Evolutionary conservation across 176 grass and related monocot genomes (phyloP).

Genomic region (Triticum turgidum): DNA sequence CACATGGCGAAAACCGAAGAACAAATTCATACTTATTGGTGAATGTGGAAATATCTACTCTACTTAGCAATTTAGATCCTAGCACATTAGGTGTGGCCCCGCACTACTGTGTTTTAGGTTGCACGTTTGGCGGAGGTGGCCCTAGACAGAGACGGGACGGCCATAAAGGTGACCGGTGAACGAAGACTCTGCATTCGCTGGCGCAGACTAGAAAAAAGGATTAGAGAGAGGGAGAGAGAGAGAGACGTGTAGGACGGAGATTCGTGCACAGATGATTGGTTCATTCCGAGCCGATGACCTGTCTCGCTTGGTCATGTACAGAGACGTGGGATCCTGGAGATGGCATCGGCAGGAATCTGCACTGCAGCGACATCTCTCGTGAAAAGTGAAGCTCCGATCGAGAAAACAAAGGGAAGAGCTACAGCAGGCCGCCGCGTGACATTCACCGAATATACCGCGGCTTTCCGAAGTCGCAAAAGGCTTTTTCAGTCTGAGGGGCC

Average conservation of each 20-base stretch:
- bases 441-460: not conserved
- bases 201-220: not conserved
- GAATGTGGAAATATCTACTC: not conserved
- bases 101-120: constrained; percentile 8
- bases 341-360: not conserved
- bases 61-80: not conserved
- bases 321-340: not conserved
- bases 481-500: not conserved
- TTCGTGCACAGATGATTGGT: not conserved
- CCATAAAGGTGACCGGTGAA: not conserved
- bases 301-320: constrained; percentile 5
- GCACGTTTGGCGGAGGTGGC: constrained; percentile 2
- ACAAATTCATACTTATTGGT: not conserved
- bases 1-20: too few relatives aligned
- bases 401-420: not conserved
- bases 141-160: not conserved
- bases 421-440: not conserved
- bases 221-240: not conserved
- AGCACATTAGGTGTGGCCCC: not conserved
- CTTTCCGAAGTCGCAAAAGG: not conserved
- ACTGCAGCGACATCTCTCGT: not conserved
- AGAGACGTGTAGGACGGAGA: constrained; percentile 3
- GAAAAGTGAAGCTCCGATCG: not conserved
- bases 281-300: not conserved
- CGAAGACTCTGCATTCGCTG: not conserved